These are phyloP conservation scores for Phaeomoniella chlamydospora DNA, from an alignment of 2,329 filamentous ascomycete species.

Conservation along the genomic window DNA sequence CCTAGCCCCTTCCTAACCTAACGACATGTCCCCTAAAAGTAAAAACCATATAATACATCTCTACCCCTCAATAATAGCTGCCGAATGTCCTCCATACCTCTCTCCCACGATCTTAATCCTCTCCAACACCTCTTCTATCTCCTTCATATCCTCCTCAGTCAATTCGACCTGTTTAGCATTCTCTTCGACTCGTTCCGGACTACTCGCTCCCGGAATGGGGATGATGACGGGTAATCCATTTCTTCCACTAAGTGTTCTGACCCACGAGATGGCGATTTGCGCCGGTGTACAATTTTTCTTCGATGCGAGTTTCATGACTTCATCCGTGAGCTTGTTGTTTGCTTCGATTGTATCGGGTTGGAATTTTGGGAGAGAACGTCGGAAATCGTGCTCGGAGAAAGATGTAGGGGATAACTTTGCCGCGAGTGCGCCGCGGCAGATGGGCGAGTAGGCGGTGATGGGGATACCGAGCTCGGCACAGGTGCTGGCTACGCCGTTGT, in stretches of 20 bases:
- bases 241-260: conserved; percentile 24
- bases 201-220: conserved; percentile 27
- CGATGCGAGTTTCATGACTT: conserved; percentile 27
- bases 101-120: conserved; percentile 26
- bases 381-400: conserved; percentile 28
- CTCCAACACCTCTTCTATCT: conserved; percentile 36
- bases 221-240: conserved; percentile 16
- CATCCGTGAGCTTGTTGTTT: conserved; percentile 33
- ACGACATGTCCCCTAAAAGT: too few species aligned
- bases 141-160: conserved; percentile 25
- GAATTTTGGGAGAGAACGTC: conserved; percentile 31
- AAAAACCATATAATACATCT: too few species aligned
- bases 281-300: conserved; percentile 27
- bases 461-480: conserved; percentile 44
- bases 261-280: conserved; percentile 36
- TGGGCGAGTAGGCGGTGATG: conserved; percentile 44
- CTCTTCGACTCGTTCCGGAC: conserved; percentile 21
- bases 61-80: neutral
- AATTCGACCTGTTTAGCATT: conserved; percentile 25
- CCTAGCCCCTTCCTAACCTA: too few species aligned
- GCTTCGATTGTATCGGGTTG: conserved; percentile 33
- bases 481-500: conserved; percentile 41
- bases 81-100: neutral
- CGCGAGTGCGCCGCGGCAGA: conserved; percentile 41
- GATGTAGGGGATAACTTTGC: conserved; percentile 28